These are phyloP conservation scores for Hyphodiscus hymeniophilus DNA, from an alignment of 495 filamentous ascomycete genomes.

Conservation along the genomic window DNA sequence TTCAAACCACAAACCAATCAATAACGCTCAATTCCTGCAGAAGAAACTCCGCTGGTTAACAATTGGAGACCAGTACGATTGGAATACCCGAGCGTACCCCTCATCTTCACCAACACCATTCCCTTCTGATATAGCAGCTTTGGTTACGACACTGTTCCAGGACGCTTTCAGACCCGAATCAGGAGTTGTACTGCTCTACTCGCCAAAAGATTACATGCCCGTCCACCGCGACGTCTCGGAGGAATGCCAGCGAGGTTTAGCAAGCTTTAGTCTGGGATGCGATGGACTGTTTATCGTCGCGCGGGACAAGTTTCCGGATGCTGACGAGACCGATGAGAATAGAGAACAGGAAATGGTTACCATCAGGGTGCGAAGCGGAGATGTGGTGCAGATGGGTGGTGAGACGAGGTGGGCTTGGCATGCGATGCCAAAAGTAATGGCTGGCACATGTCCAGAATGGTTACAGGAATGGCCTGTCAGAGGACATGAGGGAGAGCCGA, in stretches of 20 bases:
- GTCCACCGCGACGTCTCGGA: slow-evolving; percentile 89
- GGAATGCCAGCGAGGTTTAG: slow-evolving; percentile 59
- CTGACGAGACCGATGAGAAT: slow-evolving; percentile 35
- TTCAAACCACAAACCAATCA: slow-evolving; percentile 58
- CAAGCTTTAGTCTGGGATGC: slow-evolving; percentile 80
- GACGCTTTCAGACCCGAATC: slow-evolving; percentile 42
- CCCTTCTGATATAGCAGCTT: slow-evolving; percentile 57
- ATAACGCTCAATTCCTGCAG: slow-evolving; percentile 56
- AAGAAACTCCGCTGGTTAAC: slow-evolving; percentile 89
- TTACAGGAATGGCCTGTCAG: slow-evolving; percentile 63
- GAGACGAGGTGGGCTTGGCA: slow-evolving; percentile 85
- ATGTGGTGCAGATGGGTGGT: slow-evolving; percentile 76
- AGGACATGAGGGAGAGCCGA: slow-evolving; percentile 14
- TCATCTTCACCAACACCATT: slow-evolving; percentile 55
- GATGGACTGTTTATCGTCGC: slow-evolving; percentile 75
- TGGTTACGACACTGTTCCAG: slow-evolving; percentile 63
- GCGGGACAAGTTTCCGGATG: slow-evolving; percentile 29
- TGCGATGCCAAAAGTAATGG: slow-evolving; percentile 77
- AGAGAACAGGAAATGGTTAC: slow-evolving; percentile 33
- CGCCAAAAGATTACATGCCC: slow-evolving; percentile 77
- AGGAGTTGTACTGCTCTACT: slow-evolving; percentile 77
- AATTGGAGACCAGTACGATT: slow-evolving; percentile 88
- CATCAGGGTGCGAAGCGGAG: slow-evolving; percentile 66
- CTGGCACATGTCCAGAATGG: slow-evolving; percentile 66
- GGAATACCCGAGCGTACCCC: slow-evolving; percentile 77